phyloP scores from a whole-genome alignment of 345 rosid species.

The Salix suchowensis region DNA sequence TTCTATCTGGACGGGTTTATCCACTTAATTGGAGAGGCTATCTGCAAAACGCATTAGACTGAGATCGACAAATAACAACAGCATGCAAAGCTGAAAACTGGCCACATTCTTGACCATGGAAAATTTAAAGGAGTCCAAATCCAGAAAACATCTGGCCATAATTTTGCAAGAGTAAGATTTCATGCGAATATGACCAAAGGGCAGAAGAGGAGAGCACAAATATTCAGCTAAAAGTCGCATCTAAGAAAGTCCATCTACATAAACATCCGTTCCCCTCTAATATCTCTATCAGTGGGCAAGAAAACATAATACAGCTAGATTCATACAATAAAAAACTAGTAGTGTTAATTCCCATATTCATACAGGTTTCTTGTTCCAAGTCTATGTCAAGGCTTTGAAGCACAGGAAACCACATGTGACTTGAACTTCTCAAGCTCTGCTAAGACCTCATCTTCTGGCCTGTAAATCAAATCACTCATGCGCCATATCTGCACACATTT shows the following conservation, averaged over 20 bases:
- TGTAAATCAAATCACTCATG: conserved; percentile 76
- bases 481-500: conserved; percentile 71
- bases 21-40: too few relatives aligned
- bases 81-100: background rate
- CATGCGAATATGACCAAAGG: background rate
- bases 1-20: too few relatives aligned
- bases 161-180: background rate
- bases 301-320: background rate
- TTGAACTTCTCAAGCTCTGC: conserved; percentile 83
- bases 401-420: conserved; percentile 59
- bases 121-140: background rate
- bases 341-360: background rate
- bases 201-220: background rate
- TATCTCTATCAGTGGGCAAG: background rate
- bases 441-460: conserved; percentile 89
- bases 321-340: background rate
- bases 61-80: background rate
- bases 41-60: background rate
- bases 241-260: background rate
- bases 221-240: background rate
- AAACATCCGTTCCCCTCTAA: background rate
- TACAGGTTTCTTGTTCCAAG: background rate
- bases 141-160: background rate
- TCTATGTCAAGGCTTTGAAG: conserved; percentile 49
- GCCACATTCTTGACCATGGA: background rate